Conservation (phyloP, 345 rosid species). For the Schrenkiella parvula region DNA sequence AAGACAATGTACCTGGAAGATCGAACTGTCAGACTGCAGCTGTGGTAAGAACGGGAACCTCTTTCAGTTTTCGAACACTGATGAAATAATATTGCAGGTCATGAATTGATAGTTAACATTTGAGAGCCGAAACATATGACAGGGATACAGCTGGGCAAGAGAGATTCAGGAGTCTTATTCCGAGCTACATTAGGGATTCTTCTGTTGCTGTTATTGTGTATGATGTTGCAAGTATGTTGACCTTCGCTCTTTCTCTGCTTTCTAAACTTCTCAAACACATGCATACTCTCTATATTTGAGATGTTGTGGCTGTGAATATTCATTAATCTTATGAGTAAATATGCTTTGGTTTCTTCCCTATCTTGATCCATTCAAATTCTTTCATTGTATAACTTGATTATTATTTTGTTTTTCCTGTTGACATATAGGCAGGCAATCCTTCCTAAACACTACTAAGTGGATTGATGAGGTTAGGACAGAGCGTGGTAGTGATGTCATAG, state of each 20-base stretch:
- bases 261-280: not conserved
- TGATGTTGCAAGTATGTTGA: conserved; percentile 74
- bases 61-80: not conserved
- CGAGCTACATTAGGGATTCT: conserved; percentile 81
- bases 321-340: not conserved
- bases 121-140: conserved; percentile 8
- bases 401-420: conserved; percentile 2
- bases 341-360: not conserved
- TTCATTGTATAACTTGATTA: not conserved
- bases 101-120: not conserved
- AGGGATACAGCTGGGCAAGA: conserved; percentile 95
- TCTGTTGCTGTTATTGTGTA: conserved; percentile 83
- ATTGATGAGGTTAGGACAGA: conserved; percentile 86
- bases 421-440: conserved; percentile 70
- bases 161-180: conserved; percentile 88
- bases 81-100: not conserved
- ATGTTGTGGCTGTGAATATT: not conserved
- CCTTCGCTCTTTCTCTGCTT: conserved; percentile 8
- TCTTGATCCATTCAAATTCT: not conserved
- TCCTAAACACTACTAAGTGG: conserved; percentile 80
- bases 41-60: conserved; percentile 45
- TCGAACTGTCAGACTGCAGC: conserved; percentile 76
- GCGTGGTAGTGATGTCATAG: conserved; percentile 88
- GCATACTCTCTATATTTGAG: not conserved
- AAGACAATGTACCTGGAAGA: conserved; percentile 92